Conservation (phyloP, 257 asterid genomes). For the Solanum ahanhuiri region DNA sequence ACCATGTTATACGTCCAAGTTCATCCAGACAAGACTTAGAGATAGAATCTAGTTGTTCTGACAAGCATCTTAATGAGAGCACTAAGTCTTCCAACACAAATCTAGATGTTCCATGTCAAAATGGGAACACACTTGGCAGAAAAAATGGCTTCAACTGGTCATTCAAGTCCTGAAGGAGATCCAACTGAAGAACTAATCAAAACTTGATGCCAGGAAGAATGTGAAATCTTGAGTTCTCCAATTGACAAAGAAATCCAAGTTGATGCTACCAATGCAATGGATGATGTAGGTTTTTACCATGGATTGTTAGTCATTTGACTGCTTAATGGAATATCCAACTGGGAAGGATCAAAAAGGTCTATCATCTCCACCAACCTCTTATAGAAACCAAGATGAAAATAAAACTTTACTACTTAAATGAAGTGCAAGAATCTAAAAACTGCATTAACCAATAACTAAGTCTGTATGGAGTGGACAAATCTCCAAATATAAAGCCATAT, state of each 20-base stretch:
- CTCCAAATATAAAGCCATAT: no score
- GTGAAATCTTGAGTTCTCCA: constrained; percentile 5
- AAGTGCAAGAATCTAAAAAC: no score
- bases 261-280: constrained; percentile 13
- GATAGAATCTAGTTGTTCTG: constrained; percentile 11
- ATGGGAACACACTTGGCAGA: constrained; percentile 14
- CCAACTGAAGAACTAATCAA: constrained; percentile 20
- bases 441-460: no score
- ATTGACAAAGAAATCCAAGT: constrained; percentile 13
- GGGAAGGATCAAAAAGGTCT: constrained; percentile 24
- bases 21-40: constrained; percentile 25
- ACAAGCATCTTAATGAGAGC: constrained; percentile 19
- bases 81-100: constrained; percentile 9
- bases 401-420: no score
- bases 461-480: no score
- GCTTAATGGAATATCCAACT: background rate
- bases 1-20: constrained; percentile 12
- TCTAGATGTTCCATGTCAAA: constrained; percentile 3
- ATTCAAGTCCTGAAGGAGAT: constrained; percentile 23
- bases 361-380: constrained; percentile 28
- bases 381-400: no score
- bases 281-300: constrained; percentile 20
- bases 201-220: constrained; percentile 20
- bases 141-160: constrained; percentile 10
- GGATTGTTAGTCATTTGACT: constrained; percentile 6